These are phyloP conservation scores for Dispira parvispora DNA, from an alignment of 192 early-diverging fungal genomes.

Conservation along the genomic window DNA sequence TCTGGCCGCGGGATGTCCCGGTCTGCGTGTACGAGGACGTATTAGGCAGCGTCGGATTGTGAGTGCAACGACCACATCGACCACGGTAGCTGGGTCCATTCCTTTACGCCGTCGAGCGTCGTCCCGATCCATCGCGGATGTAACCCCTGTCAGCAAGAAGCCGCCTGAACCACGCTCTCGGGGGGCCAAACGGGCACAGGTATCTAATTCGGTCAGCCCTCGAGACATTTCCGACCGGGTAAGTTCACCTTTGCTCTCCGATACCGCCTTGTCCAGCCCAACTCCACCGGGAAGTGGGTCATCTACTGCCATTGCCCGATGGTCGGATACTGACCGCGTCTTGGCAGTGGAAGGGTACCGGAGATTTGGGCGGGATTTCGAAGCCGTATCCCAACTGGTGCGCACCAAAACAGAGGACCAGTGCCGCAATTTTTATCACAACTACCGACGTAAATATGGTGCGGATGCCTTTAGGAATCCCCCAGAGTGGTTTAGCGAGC, in stretches of 20 bases:
- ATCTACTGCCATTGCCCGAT: constrained; percentile 19
- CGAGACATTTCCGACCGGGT: no score
- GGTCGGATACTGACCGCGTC: constrained; percentile 41
- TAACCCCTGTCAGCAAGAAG: no score
- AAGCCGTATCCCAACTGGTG: constrained; percentile 44
- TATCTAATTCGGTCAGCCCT: no score
- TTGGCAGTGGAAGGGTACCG: constrained; percentile 44
- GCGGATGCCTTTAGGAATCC: constrained; percentile 26
- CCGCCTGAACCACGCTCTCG: no score
- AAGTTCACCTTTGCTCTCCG: no score
- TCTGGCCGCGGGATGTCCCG: not conserved
- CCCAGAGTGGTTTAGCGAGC: constrained; percentile 9
- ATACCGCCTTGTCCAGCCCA: constrained; percentile 7
- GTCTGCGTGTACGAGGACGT: not conserved
- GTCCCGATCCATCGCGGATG: no score
- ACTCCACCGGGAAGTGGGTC: not conserved
- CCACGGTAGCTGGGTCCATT: no score
- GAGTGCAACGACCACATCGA: no score
- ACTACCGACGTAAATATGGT: constrained; percentile 51
- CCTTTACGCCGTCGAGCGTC: no score
- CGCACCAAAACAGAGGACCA: constrained; percentile 63
- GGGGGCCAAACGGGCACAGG: no score
- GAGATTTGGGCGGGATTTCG: constrained; percentile 51
- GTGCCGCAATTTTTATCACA: constrained; percentile 62
- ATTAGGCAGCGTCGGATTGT: constrained; percentile 1